Percentiles rank a stretch among this genome's conserved stretches.
Evolutionary conservation across 352 stramenopile species (phyloP).

Genomic region (Phytophthora fragariaefolia): DNA sequence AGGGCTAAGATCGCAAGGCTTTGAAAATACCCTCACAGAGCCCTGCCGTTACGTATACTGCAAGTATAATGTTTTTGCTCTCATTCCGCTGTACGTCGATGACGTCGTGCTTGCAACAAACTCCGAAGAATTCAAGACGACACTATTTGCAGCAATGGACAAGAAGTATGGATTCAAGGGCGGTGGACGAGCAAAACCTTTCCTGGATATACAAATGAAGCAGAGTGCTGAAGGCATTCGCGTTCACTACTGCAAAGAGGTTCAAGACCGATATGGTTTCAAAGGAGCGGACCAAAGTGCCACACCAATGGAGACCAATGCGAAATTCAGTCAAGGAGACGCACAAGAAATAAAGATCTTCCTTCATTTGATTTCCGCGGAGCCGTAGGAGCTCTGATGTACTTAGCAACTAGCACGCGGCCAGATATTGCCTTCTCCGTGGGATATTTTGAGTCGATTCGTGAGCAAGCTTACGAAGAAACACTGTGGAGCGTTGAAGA

Average conservation of each 20-base stretch:
- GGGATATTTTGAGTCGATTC: too few relatives aligned
- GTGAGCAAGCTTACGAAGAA: too few relatives aligned
- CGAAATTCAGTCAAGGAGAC: conserved; percentile 1
- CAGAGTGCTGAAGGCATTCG: too few relatives aligned
- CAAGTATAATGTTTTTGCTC: conserved; percentile 9
- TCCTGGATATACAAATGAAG: too few relatives aligned
- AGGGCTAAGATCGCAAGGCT: neutral
- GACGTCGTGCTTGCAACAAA: conserved; percentile 30
- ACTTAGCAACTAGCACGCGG: conserved; percentile 30
- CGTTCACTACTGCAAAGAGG: too few relatives aligned
- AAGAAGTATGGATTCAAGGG: too few relatives aligned
- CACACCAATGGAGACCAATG: conserved; percentile 19
- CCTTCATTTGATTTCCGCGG: conserved; percentile 16
- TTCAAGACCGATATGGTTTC: conserved; percentile 1
- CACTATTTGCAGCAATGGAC: too few relatives aligned
- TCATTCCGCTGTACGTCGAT: conserved; percentile 32
- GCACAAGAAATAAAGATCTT: neutral
- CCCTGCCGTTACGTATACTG: conserved; percentile 9
- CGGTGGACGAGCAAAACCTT: too few relatives aligned
- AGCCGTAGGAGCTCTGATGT: conserved; percentile 22
- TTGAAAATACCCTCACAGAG: conserved; percentile 4
- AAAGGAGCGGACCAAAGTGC: conserved; percentile 1
- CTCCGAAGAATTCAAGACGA: neutral
- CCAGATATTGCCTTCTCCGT: conserved; percentile 17
- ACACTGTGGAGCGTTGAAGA: neutral